Evolutionary conservation across 1,139 yeast species (phyloP).

Genomic region (Protomyces macrosporus): DNA sequence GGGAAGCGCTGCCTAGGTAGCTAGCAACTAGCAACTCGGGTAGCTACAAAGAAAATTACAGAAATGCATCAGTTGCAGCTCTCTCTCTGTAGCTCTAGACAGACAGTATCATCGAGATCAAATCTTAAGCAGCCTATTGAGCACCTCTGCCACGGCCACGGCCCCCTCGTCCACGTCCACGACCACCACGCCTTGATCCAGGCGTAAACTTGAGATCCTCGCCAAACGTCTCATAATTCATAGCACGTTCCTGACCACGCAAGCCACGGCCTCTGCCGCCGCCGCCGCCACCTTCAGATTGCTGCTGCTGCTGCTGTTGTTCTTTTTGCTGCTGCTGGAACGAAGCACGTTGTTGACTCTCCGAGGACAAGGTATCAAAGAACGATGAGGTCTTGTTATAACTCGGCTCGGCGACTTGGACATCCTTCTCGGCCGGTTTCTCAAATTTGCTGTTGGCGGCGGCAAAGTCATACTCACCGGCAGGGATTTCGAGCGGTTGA

Average conservation of each 20-base stretch:
- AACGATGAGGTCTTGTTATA: slow-evolving; percentile 52
- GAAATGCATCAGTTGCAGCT: too few relatives aligned
- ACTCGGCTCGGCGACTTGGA: slow-evolving; percentile 51
- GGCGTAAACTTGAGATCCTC: slow-evolving; percentile 41
- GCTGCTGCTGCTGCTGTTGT: not conserved
- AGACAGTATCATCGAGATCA: too few relatives aligned
- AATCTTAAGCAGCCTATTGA: not conserved
- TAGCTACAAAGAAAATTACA: too few relatives aligned
- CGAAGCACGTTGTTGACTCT: slow-evolving; percentile 28
- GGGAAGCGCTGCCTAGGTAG: too few relatives aligned
- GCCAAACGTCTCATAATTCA: slow-evolving; percentile 67
- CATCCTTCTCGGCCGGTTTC: slow-evolving; percentile 6
- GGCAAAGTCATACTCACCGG: slow-evolving; percentile 26
- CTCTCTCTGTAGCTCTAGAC: too few relatives aligned
- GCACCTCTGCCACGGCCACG: slow-evolving; percentile 34
- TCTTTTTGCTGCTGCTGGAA: not conserved
- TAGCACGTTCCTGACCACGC: slow-evolving; percentile 58
- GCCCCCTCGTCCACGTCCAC: slow-evolving; percentile 41
- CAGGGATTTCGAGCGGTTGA: slow-evolving; percentile 24
- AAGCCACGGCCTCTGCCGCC: slow-evolving; percentile 43
- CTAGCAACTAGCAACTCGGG: too few relatives aligned
- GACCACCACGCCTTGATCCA: slow-evolving; percentile 36
- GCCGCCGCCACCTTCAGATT: slow-evolving; percentile 31
- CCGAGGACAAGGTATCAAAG: slow-evolving; percentile 50
- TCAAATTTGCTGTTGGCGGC: slow-evolving; percentile 29